Evolutionary conservation across 2,329 filamentous ascomycete species (phyloP).

Genomic region (Gaeumannomyces tritici): DNA sequence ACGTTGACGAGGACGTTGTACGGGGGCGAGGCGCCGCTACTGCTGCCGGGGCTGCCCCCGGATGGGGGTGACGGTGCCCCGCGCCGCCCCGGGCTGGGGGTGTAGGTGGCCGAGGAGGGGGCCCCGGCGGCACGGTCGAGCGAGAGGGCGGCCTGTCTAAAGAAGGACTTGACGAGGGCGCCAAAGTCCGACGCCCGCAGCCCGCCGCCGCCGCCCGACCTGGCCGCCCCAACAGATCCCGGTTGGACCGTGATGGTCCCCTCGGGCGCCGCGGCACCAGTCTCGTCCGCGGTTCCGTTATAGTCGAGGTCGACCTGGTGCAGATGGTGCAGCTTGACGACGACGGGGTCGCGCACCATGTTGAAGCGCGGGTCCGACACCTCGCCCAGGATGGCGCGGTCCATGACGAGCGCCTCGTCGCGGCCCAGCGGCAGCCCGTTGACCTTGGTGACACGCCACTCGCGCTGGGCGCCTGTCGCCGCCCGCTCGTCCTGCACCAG

Average conservation of each 20-base stretch:
- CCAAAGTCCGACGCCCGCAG: conserved; percentile 16
- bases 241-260: neutral
- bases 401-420: conserved; percentile 78
- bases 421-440: conserved; percentile 74
- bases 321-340: conserved; percentile 24
- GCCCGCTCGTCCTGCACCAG: conserved; percentile 40
- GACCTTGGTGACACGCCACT: conserved; percentile 69
- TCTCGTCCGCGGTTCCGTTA: conserved; percentile 15
- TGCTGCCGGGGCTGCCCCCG: neutral
- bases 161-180: conserved; percentile 36
- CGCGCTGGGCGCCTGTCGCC: conserved; percentile 21
- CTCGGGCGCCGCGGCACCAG: neutral
- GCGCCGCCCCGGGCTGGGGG: neutral
- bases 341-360: conserved; percentile 56
- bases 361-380: conserved; percentile 79
- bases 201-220: neutral
- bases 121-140: conserved; percentile 21
- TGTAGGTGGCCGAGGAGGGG: conserved; percentile 7
- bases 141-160: conserved; percentile 33
- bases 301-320: conserved; percentile 64
- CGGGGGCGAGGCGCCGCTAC: conserved; percentile 3
- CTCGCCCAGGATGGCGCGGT: conserved; percentile 65
- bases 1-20: conserved; percentile 24
- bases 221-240: neutral
- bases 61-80: neutral